These are phyloP conservation scores for Lupinus albus DNA, from an alignment of 306 rosid genomes.

Conservation along the genomic window DNA sequence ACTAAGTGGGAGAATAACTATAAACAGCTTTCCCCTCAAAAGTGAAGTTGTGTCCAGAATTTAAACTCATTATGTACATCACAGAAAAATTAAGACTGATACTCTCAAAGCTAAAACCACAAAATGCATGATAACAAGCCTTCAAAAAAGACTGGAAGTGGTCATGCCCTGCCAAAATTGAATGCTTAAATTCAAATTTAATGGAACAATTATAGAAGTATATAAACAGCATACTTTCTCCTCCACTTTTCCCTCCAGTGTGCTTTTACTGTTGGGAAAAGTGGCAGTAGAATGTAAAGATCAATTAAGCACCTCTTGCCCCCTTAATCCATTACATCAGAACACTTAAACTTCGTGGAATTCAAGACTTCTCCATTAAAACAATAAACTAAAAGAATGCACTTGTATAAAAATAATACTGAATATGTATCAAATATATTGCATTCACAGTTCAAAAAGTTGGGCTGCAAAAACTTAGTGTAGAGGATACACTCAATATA, in stretches of 20 bases:
- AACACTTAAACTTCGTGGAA: constrained; percentile 15
- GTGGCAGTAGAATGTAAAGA: constrained; percentile 13
- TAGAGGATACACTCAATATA: constrained; percentile 14
- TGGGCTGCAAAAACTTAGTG: constrained; percentile 18
- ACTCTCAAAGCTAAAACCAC: constrained; percentile 3
- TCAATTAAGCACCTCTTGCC: constrained; percentile 21
- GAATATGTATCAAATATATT: constrained; percentile 28
- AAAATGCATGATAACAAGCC: constrained; percentile 11
- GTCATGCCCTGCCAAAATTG: constrained; percentile 13
- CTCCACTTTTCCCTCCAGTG: background rate
- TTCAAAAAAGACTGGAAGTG: background rate
- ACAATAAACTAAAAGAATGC: constrained; percentile 21
- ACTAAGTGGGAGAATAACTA: too few species aligned
- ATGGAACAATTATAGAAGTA: constrained; percentile 20
- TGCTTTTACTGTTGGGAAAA: constrained; percentile 20
- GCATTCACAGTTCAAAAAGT: constrained; percentile 32
- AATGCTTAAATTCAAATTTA: background rate
- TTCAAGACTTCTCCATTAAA: constrained; percentile 19
- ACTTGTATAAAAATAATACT: constrained; percentile 30
- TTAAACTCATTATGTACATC: too few species aligned
- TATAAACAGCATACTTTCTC: constrained; percentile 2
- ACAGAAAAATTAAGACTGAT: too few species aligned
- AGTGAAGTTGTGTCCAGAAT: too few species aligned
- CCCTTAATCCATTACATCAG: constrained; percentile 6
- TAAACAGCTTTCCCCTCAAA: too few species aligned